Evolutionary conservation across 352 stramenopile species (phyloP).

Genomic region (Pythium rhizo-oryzae): DNA sequence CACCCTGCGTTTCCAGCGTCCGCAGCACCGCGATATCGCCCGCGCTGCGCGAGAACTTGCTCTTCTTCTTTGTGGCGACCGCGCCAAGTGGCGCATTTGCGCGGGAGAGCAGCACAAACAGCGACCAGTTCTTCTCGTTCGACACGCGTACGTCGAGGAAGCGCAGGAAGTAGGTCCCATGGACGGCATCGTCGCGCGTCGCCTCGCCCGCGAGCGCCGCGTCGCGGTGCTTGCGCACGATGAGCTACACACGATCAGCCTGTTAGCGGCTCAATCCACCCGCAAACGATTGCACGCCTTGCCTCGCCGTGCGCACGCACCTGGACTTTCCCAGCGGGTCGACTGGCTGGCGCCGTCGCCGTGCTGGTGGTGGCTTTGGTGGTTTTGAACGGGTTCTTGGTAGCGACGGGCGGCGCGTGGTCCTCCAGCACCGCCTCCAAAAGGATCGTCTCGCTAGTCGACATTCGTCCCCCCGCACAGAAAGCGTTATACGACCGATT

Average conservation of each 20-base stretch:
- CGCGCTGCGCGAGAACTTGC: background rate
- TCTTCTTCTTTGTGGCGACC: conserved; percentile 1
- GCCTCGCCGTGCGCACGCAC: background rate
- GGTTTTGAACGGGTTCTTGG: conserved; percentile 35
- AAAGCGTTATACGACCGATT: no score
- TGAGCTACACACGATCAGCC: conserved; percentile 11
- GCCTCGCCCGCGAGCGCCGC: conserved; percentile 2
- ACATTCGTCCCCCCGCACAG: background rate
- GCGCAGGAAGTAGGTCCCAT: conserved; percentile 42
- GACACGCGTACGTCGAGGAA: conserved; percentile 55
- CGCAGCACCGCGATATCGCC: conserved; percentile 36
- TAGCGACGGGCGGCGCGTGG: conserved; percentile 14
- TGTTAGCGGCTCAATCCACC: no score
- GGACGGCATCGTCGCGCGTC: background rate
- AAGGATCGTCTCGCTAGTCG: conserved; percentile 26
- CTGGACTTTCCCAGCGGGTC: conserved; percentile 25
- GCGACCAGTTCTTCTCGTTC: conserved; percentile 58
- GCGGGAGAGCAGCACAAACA: conserved; percentile 63
- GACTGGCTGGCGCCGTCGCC: background rate
- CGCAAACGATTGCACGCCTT: no score
- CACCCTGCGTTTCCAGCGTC: conserved; percentile 43
- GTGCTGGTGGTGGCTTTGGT: background rate
- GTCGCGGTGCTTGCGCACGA: conserved; percentile 13
- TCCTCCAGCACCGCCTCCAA: conserved; percentile 31
- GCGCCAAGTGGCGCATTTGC: conserved; percentile 15